Evolutionary conservation across 1,139 yeast species (phyloP).

Genomic region (Taphrina betulina): DNA sequence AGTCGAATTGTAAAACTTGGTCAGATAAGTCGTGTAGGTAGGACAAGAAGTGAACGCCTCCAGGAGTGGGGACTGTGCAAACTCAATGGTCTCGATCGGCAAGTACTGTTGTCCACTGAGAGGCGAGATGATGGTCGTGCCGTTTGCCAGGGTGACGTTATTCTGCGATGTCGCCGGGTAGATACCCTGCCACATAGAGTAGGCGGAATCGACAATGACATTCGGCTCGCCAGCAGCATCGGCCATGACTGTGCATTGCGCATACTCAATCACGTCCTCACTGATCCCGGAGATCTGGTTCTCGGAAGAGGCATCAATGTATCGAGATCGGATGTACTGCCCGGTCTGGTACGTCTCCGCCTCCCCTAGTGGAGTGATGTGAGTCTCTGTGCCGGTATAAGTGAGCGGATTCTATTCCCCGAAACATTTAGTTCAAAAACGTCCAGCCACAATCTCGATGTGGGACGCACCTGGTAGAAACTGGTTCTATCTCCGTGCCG

Average conservation of each 20-base stretch:
- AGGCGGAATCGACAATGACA: constrained; percentile 28
- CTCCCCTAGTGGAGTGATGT: constrained; percentile 30
- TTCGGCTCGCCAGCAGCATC: constrained; percentile 30
- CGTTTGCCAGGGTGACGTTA: constrained; percentile 26
- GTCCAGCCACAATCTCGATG: no score
- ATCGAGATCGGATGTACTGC: constrained; percentile 22
- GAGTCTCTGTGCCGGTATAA: constrained; percentile 20
- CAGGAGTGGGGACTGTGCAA: constrained; percentile 25
- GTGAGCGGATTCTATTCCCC: constrained; percentile 1
- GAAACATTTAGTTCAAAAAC: no score
- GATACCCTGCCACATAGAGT: constrained; percentile 31
- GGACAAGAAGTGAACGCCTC: constrained; percentile 30
- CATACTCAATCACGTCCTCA: constrained; percentile 18
- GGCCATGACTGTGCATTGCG: constrained; percentile 16
- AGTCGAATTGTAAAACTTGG: constrained; percentile 16
- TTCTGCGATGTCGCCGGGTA: constrained; percentile 21
- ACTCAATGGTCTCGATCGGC: constrained; percentile 28
- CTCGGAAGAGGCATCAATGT: constrained; percentile 2
- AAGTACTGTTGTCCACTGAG: constrained; percentile 28
- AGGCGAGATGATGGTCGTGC: constrained; percentile 29
- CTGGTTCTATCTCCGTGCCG: constrained; percentile 30
- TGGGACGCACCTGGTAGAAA: constrained; percentile 19
- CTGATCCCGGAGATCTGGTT: constrained; percentile 25
- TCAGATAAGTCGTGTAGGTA: constrained; percentile 11
- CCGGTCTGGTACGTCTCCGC: constrained; percentile 22